These are phyloP conservation scores for Bretziella fagacearum DNA, from an alignment of 2,329 filamentous ascomycete genomes.

Conservation along the genomic window DNA sequence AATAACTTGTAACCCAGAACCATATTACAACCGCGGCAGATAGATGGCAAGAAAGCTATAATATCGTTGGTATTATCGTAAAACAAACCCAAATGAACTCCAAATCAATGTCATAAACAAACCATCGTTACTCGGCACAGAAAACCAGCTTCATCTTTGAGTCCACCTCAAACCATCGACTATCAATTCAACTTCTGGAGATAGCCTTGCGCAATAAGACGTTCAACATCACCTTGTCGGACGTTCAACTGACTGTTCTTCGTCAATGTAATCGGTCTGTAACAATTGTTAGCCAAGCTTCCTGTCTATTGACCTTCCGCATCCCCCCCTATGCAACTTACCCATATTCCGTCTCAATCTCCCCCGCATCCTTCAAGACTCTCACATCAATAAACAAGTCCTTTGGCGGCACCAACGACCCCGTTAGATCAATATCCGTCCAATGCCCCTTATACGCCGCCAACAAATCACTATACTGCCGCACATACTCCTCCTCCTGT, in stretches of 20 bases:
- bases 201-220: slow-evolving; percentile 86
- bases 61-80: background rate
- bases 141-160: background rate
- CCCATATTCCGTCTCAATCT: slow-evolving; percentile 99
- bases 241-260: slow-evolving; percentile 99
- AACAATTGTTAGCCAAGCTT: background rate
- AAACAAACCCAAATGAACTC: no score
- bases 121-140: no score
- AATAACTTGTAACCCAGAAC: background rate
- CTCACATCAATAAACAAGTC: slow-evolving; percentile 95
- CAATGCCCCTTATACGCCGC: slow-evolving; percentile 97
- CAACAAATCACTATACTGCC: slow-evolving; percentile 77
- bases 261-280: slow-evolving; percentile 79
- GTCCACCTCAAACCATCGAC: background rate
- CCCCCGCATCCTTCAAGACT: slow-evolving; percentile 88
- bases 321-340: slow-evolving; percentile 29
- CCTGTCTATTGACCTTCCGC: background rate
- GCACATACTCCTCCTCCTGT: slow-evolving; percentile 90
- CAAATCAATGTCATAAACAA: no score
- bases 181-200: slow-evolving; percentile 53
- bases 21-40: background rate
- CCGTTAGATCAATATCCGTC: slow-evolving; percentile 94
- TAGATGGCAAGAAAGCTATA: background rate
- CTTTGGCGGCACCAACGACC: slow-evolving; percentile 79
- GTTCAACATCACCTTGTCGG: slow-evolving; percentile 84